Evolutionary conservation across 169 alveolate genomes (phyloP).

Genomic region (Babesia divergens): DNA sequence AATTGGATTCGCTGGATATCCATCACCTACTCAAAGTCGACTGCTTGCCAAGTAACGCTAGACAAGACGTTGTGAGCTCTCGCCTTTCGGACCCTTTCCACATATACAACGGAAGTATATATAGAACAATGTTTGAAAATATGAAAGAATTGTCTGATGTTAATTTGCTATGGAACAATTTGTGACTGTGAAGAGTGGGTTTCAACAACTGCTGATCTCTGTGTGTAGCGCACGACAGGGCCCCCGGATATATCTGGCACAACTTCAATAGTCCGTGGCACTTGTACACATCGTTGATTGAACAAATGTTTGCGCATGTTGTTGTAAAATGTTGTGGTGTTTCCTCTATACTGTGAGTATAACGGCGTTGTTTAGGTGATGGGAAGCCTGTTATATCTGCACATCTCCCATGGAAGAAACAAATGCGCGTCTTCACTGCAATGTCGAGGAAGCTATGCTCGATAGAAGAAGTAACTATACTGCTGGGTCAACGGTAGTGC

Average conservation of each 20-base stretch:
- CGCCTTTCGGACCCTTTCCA: constrained; percentile 44
- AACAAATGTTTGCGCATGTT: neutral
- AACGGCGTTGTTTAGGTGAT: neutral
- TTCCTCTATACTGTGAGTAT: neutral
- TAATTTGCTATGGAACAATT: neutral
- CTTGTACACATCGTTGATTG: neutral
- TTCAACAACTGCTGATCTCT: neutral
- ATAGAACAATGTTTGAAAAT: constrained; percentile 17
- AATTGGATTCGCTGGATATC: neutral
- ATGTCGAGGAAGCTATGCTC: neutral
- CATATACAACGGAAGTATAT: constrained; percentile 22
- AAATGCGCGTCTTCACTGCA: neutral
- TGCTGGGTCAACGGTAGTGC: neutral
- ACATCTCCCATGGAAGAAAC: neutral
- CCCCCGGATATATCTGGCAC: constrained; percentile 12
- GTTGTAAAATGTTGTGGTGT: neutral
- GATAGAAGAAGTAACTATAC: neutral
- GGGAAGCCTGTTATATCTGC: neutral
- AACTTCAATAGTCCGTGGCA: neutral
- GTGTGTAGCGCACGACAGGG: constrained; percentile 24
- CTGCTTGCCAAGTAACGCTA: neutral
- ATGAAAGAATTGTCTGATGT: constrained; percentile 19
- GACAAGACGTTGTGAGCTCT: neutral
- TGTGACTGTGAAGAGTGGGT: neutral
- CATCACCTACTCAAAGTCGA: neutral